These are phyloP conservation scores for Moesziomyces sp. DNA, from an alignment of 1,284 basidiomycete species.

Conservation along the genomic window DNA sequence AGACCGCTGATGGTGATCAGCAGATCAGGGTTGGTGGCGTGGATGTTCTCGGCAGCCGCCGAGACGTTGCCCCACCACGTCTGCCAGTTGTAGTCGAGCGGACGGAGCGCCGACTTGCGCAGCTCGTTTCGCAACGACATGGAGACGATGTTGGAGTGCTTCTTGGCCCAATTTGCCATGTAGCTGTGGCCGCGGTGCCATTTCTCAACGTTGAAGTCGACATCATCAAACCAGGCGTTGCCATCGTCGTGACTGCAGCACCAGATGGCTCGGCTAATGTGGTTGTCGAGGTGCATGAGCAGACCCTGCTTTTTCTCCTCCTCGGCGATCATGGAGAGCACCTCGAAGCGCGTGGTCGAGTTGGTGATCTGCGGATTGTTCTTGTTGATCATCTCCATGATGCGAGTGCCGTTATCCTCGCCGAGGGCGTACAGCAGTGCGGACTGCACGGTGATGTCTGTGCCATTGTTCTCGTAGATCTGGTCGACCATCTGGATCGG, in stretches of 20 bases:
- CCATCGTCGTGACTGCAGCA: conserved; percentile 46
- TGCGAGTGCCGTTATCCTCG: conserved; percentile 27
- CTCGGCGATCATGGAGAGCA: conserved; percentile 28
- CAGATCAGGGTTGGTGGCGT: conserved; percentile 37
- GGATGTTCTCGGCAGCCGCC: conserved; percentile 40
- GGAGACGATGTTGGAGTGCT: conserved; percentile 42
- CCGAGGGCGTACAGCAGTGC: conserved; percentile 28
- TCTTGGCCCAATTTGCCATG: conserved; percentile 48
- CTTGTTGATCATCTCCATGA: conserved; percentile 35
- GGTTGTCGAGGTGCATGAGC: conserved; percentile 46
- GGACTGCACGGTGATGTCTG: conserved; percentile 28
- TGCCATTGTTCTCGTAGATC: conserved; percentile 42
- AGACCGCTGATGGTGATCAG: conserved; percentile 46
- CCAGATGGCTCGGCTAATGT: conserved; percentile 41
- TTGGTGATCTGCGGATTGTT: conserved; percentile 33
- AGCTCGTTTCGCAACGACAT: conserved; percentile 47
- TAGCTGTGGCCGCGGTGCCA: conserved; percentile 42
- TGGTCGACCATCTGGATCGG: conserved; percentile 50
- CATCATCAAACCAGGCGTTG: conserved; percentile 43
- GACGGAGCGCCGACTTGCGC: conserved; percentile 21
- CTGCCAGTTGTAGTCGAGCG: conserved; percentile 42
- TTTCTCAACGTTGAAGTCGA: conserved; percentile 28
- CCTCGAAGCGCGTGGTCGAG: conserved; percentile 32
- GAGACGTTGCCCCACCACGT: conserved; percentile 43
- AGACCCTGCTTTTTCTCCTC: conserved; percentile 36